phyloP scores from a whole-genome alignment of 768 basidiomycete species.

The Hemileccinum rubropunctum region DNA sequence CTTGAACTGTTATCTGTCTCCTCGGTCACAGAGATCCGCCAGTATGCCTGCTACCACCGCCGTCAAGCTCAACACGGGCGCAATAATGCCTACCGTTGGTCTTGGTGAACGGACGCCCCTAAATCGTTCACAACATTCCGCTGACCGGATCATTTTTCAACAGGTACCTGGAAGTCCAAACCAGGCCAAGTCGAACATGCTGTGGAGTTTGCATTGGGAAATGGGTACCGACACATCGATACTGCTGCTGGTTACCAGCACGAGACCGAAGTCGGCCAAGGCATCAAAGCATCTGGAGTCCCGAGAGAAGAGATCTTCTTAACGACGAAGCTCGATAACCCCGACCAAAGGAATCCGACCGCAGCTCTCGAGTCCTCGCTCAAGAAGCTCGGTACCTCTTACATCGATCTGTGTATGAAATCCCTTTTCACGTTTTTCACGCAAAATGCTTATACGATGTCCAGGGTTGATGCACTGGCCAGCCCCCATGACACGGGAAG shows the following conservation, averaged over 20 bases:
- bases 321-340: constrained; percentile 70
- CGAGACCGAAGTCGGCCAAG: constrained; percentile 78
- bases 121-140: neutral
- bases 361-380: constrained; percentile 71
- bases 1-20: neutral
- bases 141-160: neutral
- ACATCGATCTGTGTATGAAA: constrained; percentile 72
- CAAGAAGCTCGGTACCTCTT: constrained; percentile 63
- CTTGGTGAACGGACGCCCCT: constrained; percentile 43
- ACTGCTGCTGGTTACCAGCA: constrained; percentile 71
- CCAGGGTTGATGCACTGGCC: constrained; percentile 84
- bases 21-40: neutral
- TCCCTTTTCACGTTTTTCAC: neutral
- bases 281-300: constrained; percentile 72
- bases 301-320: constrained; percentile 74
- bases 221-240: constrained; percentile 73
- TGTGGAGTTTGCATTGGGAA: constrained; percentile 68
- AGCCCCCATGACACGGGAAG: constrained; percentile 58
- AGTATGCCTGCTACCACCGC: constrained; percentile 48
- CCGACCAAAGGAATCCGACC: constrained; percentile 55
- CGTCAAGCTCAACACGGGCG: constrained; percentile 73
- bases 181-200: constrained; percentile 72
- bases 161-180: constrained; percentile 77
- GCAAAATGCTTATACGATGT: neutral
- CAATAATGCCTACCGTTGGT: constrained; percentile 71